Evolutionary conservation across 2,329 filamentous ascomycete species (phyloP).

Genomic region (Venturia asperata): DNA sequence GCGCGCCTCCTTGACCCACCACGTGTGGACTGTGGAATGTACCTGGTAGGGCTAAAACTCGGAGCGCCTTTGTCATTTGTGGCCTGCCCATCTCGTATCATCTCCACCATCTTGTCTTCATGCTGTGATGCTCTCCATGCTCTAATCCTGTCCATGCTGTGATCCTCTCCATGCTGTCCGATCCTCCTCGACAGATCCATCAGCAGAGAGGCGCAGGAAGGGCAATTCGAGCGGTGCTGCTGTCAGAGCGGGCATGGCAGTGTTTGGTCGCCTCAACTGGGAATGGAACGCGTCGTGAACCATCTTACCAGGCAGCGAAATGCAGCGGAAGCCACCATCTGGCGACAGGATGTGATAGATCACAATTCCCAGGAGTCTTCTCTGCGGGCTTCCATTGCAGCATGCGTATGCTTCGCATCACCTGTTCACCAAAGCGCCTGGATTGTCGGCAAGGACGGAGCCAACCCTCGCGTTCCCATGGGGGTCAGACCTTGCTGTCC

Average conservation of each 20-base stretch:
- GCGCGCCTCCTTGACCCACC: neutral
- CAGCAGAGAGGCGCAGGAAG: too few species aligned
- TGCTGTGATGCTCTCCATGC: too few species aligned
- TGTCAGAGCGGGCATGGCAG: neutral
- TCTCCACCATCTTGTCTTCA: too few species aligned
- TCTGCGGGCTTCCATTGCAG: constrained; percentile 1
- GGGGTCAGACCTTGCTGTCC: too few species aligned
- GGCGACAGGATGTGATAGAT: neutral
- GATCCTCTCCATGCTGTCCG: too few species aligned
- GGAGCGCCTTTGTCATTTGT: too few species aligned
- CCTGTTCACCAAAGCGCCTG: neutral
- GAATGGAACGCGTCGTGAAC: neutral
- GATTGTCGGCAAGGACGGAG: too few species aligned
- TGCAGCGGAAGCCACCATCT: neutral
- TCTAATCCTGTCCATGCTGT: too few species aligned
- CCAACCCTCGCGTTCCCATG: too few species aligned
- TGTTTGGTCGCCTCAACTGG: too few species aligned
- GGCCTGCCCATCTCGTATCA: too few species aligned
- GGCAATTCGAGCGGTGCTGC: neutral
- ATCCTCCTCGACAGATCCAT: too few species aligned
- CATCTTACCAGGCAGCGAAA: neutral
- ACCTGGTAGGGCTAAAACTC: neutral
- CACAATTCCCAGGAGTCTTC: neutral
- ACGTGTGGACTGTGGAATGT: neutral
- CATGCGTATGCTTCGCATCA: neutral